These are phyloP conservation scores for Phytophthora europaea DNA, from an alignment of 352 stramenopile species.

Conservation along the genomic window DNA sequence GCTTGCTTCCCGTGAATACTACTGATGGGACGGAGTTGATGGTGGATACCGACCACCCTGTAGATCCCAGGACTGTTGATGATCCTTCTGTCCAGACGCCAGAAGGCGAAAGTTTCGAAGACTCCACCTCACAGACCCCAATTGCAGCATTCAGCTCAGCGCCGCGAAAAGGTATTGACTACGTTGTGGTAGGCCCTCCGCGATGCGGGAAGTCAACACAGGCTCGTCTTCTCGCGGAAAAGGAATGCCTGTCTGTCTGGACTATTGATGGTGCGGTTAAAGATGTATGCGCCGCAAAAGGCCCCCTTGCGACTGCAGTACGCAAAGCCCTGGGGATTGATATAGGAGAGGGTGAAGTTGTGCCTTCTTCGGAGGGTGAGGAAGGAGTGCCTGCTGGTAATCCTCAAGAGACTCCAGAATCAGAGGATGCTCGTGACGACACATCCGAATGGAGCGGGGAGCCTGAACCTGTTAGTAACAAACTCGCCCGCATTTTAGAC, in stretches of 20 bases:
- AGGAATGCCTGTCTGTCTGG: conserved; percentile 74
- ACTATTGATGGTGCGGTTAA: conserved; percentile 82
- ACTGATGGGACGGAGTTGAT: conserved; percentile 13
- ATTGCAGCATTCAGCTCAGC: conserved; percentile 11
- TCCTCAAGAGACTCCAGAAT: conserved; percentile 28
- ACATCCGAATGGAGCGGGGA: background rate
- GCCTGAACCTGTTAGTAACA: conserved; percentile 13
- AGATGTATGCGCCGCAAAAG: conserved; percentile 40
- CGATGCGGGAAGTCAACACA: conserved; percentile 86
- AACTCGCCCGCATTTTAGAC: conserved; percentile 56
- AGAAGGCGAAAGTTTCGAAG: conserved; percentile 11
- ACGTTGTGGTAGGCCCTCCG: conserved; percentile 85
- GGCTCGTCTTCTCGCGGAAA: conserved; percentile 75
- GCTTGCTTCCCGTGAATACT: conserved; percentile 36
- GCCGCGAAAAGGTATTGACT: conserved; percentile 68
- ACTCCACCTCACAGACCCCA: background rate
- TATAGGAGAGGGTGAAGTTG: conserved; percentile 8
- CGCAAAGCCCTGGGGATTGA: conserved; percentile 50
- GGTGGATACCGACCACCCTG: background rate
- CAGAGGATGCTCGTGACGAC: conserved; percentile 33
- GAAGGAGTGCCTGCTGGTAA: conserved; percentile 4
- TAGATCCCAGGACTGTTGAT: background rate
- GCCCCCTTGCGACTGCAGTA: conserved; percentile 50
- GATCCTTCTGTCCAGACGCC: background rate
- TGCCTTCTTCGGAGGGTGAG: background rate